phyloP scores from a whole-genome alignment of 148 eudicot species.

The Heliamphora exappendiculata region DNA sequence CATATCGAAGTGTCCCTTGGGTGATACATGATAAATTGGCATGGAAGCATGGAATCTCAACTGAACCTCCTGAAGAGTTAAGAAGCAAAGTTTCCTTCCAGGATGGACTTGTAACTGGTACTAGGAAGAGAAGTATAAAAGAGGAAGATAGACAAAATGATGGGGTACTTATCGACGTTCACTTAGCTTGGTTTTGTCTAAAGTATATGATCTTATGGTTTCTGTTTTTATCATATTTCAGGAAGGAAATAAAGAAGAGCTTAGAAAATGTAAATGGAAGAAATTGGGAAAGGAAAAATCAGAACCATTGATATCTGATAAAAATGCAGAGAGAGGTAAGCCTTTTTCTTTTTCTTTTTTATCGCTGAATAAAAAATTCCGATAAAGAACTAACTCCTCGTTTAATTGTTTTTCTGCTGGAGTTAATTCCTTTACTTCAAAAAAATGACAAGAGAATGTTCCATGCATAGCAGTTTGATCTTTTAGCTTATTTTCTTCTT shows the following conservation, averaged over 20 bases:
- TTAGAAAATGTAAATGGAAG: slow-evolving; percentile 27
- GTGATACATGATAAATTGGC: slow-evolving; percentile 80
- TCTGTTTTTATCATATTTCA: slow-evolving; percentile 6
- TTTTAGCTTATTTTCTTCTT: slow-evolving; percentile 3
- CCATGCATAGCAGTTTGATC: background rate
- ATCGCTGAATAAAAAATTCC: background rate
- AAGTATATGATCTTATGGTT: background rate
- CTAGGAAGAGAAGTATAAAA: slow-evolving; percentile 57
- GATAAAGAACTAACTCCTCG: background rate
- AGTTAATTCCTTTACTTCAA: background rate
- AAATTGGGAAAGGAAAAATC: slow-evolving; percentile 21
- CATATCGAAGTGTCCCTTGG: slow-evolving; percentile 86
- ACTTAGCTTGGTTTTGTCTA: slow-evolving; percentile 7
- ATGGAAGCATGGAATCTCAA: slow-evolving; percentile 61
- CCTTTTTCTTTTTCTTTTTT: slow-evolving; percentile 10
- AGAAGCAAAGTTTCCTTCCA: slow-evolving; percentile 34
- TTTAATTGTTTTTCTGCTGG: background rate
- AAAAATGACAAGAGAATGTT: background rate
- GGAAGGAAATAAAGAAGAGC: slow-evolving; percentile 31
- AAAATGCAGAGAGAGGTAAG: slow-evolving; percentile 11
- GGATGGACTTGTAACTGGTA: slow-evolving; percentile 53
- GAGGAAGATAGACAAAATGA: slow-evolving; percentile 31
- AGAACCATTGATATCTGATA: slow-evolving; percentile 14
- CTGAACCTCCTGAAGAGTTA: slow-evolving; percentile 67
- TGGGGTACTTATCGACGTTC: slow-evolving; percentile 18